Evolutionary conservation across 1,284 basidiomycete genomes (phyloP).

Genomic region (Agroathelia rolfsii): DNA sequence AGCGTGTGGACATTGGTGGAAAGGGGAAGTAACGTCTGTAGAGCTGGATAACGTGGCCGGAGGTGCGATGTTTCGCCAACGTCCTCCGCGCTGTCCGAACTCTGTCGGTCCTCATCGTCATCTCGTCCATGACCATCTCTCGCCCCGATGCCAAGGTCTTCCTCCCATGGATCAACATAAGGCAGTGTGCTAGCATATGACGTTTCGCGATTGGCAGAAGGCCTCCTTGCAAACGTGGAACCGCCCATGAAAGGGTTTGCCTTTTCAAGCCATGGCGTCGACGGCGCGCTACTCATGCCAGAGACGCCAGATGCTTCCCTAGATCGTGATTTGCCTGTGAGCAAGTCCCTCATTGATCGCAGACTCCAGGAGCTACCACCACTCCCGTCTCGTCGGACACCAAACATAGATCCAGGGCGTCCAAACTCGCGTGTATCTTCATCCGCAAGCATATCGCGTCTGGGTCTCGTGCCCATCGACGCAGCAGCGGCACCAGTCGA

Average conservation of each 20-base stretch:
- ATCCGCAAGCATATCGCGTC: conserved; percentile 68
- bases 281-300: conserved; percentile 25
- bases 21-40: no score
- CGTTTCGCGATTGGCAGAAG: conserved; percentile 25
- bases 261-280: conserved; percentile 38
- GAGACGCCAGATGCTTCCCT: no score
- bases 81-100: conserved; percentile 17
- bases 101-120: conserved; percentile 14
- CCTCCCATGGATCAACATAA: conserved; percentile 47
- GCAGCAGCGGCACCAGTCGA: conserved; percentile 13
- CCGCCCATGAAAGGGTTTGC: conserved; percentile 42
- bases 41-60: conserved; percentile 18
- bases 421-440: conserved; percentile 55
- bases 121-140: no score
- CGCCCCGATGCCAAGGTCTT: conserved; percentile 35
- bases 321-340: conserved; percentile 24
- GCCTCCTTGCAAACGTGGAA: conserved; percentile 19
- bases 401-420: conserved; percentile 19
- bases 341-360: conserved; percentile 35
- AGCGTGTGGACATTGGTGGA: conserved; percentile 22
- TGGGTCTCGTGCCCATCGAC: conserved; percentile 10
- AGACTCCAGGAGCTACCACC: conserved; percentile 44
- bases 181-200: conserved; percentile 35
- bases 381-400: conserved; percentile 23
- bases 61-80: conserved; percentile 11